Conservation (phyloP, 495 filamentous ascomycete genomes). For the Aspergillus conjunctus region DNA sequence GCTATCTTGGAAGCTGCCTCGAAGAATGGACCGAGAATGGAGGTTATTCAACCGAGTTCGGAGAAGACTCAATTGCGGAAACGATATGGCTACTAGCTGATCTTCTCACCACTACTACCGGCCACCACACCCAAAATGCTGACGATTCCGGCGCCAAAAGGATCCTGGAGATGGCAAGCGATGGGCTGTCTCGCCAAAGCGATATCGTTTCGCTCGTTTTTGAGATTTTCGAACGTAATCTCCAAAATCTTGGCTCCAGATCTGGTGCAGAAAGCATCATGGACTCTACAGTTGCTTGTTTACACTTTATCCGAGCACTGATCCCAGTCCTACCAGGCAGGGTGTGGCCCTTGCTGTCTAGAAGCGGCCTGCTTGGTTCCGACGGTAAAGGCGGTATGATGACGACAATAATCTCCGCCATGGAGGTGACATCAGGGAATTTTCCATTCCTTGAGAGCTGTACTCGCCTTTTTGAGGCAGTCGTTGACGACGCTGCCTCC, state of each 20-base stretch:
- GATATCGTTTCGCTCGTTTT: conserved; percentile 82
- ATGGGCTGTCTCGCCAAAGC: conserved; percentile 67
- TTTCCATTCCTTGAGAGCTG: conserved; percentile 77
- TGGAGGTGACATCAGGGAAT: conserved; percentile 72
- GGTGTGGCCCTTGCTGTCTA: conserved; percentile 85
- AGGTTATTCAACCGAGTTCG: conserved; percentile 37
- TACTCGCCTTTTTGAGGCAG: conserved; percentile 68
- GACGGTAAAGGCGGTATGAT: conserved; percentile 74
- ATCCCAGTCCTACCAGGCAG: conserved; percentile 71
- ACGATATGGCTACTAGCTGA: conserved; percentile 64
- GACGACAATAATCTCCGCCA: conserved; percentile 67
- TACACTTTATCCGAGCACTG: conserved; percentile 75
- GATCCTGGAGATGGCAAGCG: conserved; percentile 71
- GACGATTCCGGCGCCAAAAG: conserved; percentile 44
- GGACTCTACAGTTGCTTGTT: conserved; percentile 68
- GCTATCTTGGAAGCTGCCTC: conserved; percentile 74
- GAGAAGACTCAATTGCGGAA: conserved; percentile 57
- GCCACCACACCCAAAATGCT: conserved; percentile 28
- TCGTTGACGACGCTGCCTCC: conserved; percentile 73
- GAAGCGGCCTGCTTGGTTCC: conserved; percentile 73
- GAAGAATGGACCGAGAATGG: conserved; percentile 54
- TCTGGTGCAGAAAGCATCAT: conserved; percentile 54
- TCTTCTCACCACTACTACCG: conserved; percentile 48
- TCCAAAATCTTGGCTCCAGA: conserved; percentile 62
- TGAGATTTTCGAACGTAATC: conserved; percentile 77